These are phyloP conservation scores for Saccharomyces hybrid DNA, from an alignment of 1,139 yeast species.

Conservation along the genomic window DNA sequence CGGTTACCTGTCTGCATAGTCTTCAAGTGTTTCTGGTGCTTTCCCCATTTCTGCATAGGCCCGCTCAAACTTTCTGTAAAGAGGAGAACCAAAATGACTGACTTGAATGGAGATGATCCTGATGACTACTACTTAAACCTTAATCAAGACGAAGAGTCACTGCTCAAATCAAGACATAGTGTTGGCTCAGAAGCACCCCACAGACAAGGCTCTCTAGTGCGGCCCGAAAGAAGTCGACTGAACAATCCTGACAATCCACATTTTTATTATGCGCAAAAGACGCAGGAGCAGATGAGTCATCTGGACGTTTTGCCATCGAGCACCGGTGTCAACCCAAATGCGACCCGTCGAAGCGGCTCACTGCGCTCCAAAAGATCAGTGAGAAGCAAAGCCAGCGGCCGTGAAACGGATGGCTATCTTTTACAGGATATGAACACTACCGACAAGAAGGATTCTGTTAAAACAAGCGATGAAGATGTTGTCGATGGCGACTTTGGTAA, in stretches of 20 bases:
- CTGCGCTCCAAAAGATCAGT: constrained; percentile 8
- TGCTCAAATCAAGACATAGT: constrained; percentile 14
- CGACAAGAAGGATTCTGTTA: background rate
- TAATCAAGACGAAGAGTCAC: constrained; percentile 17
- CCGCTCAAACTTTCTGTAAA: background rate
- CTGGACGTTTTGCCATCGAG: constrained; percentile 61
- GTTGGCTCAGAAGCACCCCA: constrained; percentile 12
- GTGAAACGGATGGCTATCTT: background rate
- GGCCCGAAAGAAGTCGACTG: constrained; percentile 72
- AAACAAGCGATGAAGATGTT: constrained; percentile 1
- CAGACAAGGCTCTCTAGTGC: constrained; percentile 48
- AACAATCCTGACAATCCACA: constrained; percentile 62
- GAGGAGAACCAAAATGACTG: background rate
- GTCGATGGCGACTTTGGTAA: background rate
- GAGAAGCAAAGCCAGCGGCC: background rate
- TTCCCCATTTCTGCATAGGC: background rate
- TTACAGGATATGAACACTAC: constrained; percentile 1
- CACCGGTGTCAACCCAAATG: constrained; percentile 64
- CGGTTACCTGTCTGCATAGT: background rate
- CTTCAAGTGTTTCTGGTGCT: background rate
- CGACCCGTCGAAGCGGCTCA: constrained; percentile 9
- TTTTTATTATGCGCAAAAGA: constrained; percentile 74
- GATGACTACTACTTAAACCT: constrained; percentile 18
- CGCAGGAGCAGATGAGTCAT: constrained; percentile 59
- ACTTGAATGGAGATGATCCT: constrained; percentile 7